phyloP scores from a whole-genome alignment of 2,329 filamentous ascomycete genomes.

The Sporothrix euskadiensis region DNA sequence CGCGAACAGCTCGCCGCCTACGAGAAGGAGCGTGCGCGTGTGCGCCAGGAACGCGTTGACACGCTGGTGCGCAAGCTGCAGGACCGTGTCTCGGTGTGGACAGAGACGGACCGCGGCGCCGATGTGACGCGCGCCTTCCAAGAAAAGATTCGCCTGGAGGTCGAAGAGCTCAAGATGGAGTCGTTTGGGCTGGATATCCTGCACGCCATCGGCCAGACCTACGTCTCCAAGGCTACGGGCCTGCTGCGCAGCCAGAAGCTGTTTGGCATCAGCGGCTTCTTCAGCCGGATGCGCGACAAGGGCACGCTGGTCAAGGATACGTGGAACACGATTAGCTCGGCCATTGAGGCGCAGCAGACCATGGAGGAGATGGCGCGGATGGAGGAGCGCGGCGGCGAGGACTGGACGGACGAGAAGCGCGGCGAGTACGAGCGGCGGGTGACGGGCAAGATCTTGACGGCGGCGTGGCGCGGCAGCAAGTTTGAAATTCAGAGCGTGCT shows the following conservation, averaged over 20 bases:
- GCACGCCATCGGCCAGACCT: conserved; percentile 90
- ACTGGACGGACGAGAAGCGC: conserved; percentile 98
- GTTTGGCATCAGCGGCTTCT: conserved; percentile 93
- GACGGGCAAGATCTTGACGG: conserved; percentile 95
- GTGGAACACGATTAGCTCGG: conserved; percentile 95
- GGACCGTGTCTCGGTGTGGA: conserved; percentile 91
- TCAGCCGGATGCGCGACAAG: conserved; percentile 92
- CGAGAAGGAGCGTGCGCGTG: conserved; percentile 78
- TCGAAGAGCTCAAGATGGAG: conserved; percentile 99
- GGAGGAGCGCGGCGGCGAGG: conserved; percentile 91
- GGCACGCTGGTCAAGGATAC: conserved; percentile 96
- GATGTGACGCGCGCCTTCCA: conserved; percentile 89
- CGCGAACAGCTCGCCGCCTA: conserved; percentile 86
- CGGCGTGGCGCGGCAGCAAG: conserved; percentile 93
- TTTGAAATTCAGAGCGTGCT: conserved; percentile 98
- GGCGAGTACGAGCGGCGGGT: conserved; percentile 93
- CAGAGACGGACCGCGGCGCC: conserved; percentile 85
- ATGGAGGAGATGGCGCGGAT: conserved; percentile 99
- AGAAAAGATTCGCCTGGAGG: conserved; percentile 90
- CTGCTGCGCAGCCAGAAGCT: conserved; percentile 96
- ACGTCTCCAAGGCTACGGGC: conserved; percentile 80
- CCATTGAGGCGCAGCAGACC: conserved; percentile 95
- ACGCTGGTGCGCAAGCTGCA: conserved; percentile 81
- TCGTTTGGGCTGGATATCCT: conserved; percentile 95
- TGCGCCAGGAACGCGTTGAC: conserved; percentile 83